Percentiles rank a stretch among this genome's conserved stretches.
Evolutionary conservation across 75 land plant genomes (phyloP).

Genomic region (Sequoia sempervirens): DNA sequence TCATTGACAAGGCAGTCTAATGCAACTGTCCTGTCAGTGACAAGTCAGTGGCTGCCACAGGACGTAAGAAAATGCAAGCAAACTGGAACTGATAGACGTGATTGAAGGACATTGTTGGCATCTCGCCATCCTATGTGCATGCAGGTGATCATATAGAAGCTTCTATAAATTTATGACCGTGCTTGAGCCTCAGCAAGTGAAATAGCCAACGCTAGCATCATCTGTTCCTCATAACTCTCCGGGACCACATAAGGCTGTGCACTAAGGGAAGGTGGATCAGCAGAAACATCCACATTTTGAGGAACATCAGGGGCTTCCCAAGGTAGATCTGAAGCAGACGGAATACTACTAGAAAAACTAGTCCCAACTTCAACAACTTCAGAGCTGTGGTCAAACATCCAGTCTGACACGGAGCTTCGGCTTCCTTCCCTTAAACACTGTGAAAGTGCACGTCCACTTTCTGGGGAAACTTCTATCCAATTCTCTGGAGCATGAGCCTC

Average conservation of each 20-base stretch:
- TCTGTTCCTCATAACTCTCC: constrained; percentile 92
- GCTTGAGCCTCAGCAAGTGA: constrained; percentile 84
- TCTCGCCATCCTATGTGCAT: neutral
- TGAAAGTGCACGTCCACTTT: constrained; percentile 16
- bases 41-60: neutral
- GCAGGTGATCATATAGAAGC: neutral
- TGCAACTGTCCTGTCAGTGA: constrained; percentile 9
- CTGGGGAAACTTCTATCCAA: constrained; percentile 28
- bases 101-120: neutral
- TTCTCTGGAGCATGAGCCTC: constrained; percentile 21
- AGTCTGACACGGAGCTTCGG: constrained; percentile 21
- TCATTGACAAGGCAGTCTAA: constrained; percentile 6
- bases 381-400: constrained; percentile 62
- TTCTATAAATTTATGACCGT: constrained; percentile 9
- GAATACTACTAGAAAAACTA: constrained; percentile 61
- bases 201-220: constrained; percentile 96
- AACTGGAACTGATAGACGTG: neutral
- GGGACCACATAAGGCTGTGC: constrained; percentile 39
- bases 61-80: neutral
- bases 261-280: constrained; percentile 17
- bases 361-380: constrained; percentile 81
- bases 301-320: constrained; percentile 39
- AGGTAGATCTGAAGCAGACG: constrained; percentile 47
- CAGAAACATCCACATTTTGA: constrained; percentile 11
- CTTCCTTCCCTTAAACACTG: constrained; percentile 25